Base-by-base conservation (phyloP, 768 basidiomycete species). In the Rhizopogon sp. region DNA sequence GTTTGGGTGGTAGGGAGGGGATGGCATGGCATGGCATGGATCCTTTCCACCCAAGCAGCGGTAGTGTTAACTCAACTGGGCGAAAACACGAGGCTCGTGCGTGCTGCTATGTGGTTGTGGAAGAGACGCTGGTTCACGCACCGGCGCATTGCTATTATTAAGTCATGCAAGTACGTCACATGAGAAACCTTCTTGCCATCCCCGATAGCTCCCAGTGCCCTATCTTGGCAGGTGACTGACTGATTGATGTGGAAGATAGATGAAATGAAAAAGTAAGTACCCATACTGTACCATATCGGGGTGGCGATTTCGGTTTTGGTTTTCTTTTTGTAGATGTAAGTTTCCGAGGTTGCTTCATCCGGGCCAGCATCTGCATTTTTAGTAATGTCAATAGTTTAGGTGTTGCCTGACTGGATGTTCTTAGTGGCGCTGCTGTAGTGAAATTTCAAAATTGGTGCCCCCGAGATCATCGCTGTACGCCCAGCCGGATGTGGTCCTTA, bases 171-270 rank as follows among this genome's bases (percentile, higher is more conserved):
- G 35, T 37, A 37, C 35, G 35, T 37, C 11, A 37, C 35, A 37
- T 37, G 35, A 9, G 31, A 37, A 33, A 33, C 31, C 31, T 33
- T 25, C 25, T 5, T 9, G 9, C 31, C 31, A 6, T 33, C 31
- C 31, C 31, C n/a, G 28, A 47, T 47, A 47, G n/a, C n/a, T 11
- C 29, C 13, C 11, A 35, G 46, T 17, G 17, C 45, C 46, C 46
- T 47, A 47, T 49, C 47, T 47, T 8, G 46, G 46, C 14, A 22
- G n/a, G 33, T 47, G 1, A 42, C 41, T 4, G 17, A 2, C 59
- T 17, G 43, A 33, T 35, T 61, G 58, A 70, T 69, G 63, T 68
- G 60, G 57, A 58, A 61, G 59, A 56, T 31, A 35, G 31, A 50
- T 10, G 22, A 29, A 10, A 33, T 25, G 31, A 44, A 42, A 35